A percentile compares a stretch with the other conserved stretches of the same genome.
phyloP scores from a whole-genome alignment of 2,329 filamentous ascomycete genomes.

The Escovopsis sp. region DNA sequence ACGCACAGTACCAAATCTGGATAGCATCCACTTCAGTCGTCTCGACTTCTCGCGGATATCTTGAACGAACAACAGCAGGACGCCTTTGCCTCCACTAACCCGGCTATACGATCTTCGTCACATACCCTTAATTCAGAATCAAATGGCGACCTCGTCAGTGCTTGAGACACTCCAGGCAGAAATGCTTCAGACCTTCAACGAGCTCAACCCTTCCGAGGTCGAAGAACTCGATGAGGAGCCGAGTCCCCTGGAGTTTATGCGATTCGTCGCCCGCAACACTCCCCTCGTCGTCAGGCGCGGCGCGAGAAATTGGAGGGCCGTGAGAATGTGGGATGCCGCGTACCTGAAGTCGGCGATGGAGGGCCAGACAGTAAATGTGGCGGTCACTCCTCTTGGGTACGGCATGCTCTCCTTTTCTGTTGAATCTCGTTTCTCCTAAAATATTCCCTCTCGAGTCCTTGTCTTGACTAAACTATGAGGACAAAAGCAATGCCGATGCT shows the following conservation, averaged over 20 bases:
- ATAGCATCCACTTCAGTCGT: too few species aligned
- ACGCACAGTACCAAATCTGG: too few species aligned
- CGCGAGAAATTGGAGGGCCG: conserved; percentile 48
- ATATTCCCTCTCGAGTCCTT: not conserved
- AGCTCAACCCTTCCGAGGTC: conserved; percentile 49
- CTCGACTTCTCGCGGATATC: too few species aligned
- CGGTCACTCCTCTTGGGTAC: conserved; percentile 59
- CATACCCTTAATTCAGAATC: too few species aligned
- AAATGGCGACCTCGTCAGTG: not conserved
- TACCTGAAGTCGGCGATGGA: conserved; percentile 43
- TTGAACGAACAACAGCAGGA: too few species aligned
- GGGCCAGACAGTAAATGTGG: conserved; percentile 52
- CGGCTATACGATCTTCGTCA: too few species aligned
- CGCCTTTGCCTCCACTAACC: too few species aligned
- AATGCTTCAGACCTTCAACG: conserved; percentile 56
- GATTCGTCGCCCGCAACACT: conserved; percentile 57
- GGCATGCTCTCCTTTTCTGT: conserved; percentile 8
- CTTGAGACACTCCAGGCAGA: conserved; percentile 17
- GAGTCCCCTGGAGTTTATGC: conserved; percentile 66
- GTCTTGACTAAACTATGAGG: not conserved
- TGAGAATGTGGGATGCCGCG: conserved; percentile 43
- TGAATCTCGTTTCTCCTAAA: not conserved
- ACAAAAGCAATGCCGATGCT: conserved; percentile 22
- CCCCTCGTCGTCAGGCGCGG: conserved; percentile 58
- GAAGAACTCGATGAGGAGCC: conserved; percentile 51